phyloP scores from a whole-genome alignment of 1,139 yeast genomes.

The Yamadazyma buinensis region DNA sequence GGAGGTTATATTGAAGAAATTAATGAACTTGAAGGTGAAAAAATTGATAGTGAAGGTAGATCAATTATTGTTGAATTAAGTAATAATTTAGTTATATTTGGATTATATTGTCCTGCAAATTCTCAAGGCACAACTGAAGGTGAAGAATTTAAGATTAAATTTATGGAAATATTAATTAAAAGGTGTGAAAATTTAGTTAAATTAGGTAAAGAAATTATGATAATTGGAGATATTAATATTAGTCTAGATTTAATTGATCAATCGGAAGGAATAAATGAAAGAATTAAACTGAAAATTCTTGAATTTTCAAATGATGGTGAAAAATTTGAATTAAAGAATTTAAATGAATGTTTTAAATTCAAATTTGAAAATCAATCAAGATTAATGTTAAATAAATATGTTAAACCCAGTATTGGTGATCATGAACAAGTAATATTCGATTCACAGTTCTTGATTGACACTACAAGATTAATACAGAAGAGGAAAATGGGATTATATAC shows the following conservation, averaged over 20 bases:
- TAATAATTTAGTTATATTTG: conserved; percentile 57
- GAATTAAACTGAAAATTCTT: conserved; percentile 23
- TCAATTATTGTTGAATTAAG: conserved; percentile 72
- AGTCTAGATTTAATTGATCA: conserved; percentile 76
- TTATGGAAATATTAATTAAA: conserved; percentile 53
- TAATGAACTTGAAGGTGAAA: conserved; percentile 35
- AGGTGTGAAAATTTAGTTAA: conserved; percentile 54
- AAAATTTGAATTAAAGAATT: conserved; percentile 41
- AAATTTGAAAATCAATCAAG: conserved; percentile 42
- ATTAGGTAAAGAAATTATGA: conserved; percentile 61
- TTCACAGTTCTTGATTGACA: conserved; percentile 50
- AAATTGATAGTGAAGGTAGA: conserved; percentile 81
- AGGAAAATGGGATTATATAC: conserved; percentile 69
- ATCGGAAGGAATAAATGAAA: conserved; percentile 62
- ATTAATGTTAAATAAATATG: conserved; percentile 38
- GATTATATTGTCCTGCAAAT: conserved; percentile 91
- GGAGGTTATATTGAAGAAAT: conserved; percentile 66
- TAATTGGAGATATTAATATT: conserved; percentile 88
- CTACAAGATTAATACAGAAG: conserved; percentile 58
- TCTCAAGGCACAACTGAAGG: conserved; percentile 71
- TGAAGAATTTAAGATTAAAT: conserved; percentile 54
- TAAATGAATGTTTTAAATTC: conserved; percentile 35
- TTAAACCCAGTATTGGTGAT: conserved; percentile 14
- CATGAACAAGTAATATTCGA: conserved; percentile 4
- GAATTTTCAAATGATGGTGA: conserved; percentile 20